Evolutionary conservation across 177 flowering plant species (phyloP).

Genomic region (Vitis hybrid): DNA sequence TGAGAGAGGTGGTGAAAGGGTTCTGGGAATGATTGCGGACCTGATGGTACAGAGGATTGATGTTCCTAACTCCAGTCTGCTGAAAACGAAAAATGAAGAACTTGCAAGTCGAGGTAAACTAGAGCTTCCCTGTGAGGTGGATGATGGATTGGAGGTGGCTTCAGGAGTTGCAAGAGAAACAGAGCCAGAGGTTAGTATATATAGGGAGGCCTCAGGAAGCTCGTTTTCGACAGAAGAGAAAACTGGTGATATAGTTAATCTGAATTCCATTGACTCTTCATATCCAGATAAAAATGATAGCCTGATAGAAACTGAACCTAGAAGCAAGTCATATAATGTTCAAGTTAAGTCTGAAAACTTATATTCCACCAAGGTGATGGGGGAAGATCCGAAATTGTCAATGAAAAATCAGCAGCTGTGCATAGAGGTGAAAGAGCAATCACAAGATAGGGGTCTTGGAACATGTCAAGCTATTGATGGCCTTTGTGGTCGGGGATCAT

Average conservation of each 20-base stretch:
- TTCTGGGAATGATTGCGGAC: constrained; percentile 5
- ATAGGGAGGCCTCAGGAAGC: constrained; percentile 25
- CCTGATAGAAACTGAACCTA: constrained; percentile 1
- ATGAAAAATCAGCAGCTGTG: constrained; percentile 5
- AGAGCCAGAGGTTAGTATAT: constrained; percentile 16
- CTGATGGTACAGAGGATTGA: neutral
- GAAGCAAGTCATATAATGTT: neutral
- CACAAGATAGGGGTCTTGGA: neutral
- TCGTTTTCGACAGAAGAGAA: constrained; percentile 15
- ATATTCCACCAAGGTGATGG: constrained; percentile 8
- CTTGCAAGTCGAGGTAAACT: neutral
- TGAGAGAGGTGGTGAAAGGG: constrained; percentile 9
- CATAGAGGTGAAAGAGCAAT: constrained; percentile 3
- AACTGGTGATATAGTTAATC: constrained; percentile 6
- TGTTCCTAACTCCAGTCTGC: constrained; percentile 3
- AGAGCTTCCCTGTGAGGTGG: constrained; percentile 13
- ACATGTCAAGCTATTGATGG: constrained; percentile 1
- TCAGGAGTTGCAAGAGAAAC: constrained; percentile 27
- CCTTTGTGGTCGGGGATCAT: constrained; percentile 15
- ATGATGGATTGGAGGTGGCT: constrained; percentile 27
- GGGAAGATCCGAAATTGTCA: constrained; percentile 10
- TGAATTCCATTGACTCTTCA: constrained; percentile 21
- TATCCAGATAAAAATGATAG: constrained; percentile 5
- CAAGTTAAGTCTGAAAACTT: constrained; percentile 7
- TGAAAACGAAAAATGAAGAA: constrained; percentile 11